Conservation (phyloP, 345 rosid genomes). For the Triadica sebifera region DNA sequence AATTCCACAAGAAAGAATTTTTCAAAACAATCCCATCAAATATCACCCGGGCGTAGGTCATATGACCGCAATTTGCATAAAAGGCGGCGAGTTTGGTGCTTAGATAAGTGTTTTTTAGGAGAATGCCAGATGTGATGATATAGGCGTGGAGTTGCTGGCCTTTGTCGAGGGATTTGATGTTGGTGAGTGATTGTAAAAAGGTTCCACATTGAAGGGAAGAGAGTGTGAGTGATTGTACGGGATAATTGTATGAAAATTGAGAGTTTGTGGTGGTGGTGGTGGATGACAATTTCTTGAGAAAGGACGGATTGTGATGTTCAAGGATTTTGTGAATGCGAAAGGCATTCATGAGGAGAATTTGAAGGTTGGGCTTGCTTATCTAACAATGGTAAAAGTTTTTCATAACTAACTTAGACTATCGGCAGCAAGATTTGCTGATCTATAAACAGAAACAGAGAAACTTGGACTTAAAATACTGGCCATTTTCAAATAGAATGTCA, state of each 20-base stretch:
- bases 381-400: no score
- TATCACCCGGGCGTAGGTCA: slow-evolving; percentile 16
- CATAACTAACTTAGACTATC: no score
- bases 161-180: slow-evolving; percentile 18
- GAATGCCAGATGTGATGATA: slow-evolving; percentile 14
- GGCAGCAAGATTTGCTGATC: no score
- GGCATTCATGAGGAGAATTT: background rate
- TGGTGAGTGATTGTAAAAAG: slow-evolving; percentile 22
- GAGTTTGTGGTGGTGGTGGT: background rate
- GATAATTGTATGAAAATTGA: background rate
- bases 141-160: slow-evolving; percentile 30
- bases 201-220: slow-evolving; percentile 25
- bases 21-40: slow-evolving; percentile 23
- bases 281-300: background rate
- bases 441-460: no score
- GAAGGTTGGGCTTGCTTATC: background rate
- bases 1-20: slow-evolving; percentile 34
- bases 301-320: background rate
- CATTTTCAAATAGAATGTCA: no score
- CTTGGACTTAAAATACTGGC: no score
- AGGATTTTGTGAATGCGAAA: background rate
- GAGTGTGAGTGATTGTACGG: background rate
- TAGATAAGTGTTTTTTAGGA: slow-evolving; percentile 15
- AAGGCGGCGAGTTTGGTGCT: slow-evolving; percentile 28
- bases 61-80: slow-evolving; percentile 23